Base-by-base conservation (phyloP, 2,329 filamentous ascomycete genomes). In the Ophiostoma ips region DNA sequence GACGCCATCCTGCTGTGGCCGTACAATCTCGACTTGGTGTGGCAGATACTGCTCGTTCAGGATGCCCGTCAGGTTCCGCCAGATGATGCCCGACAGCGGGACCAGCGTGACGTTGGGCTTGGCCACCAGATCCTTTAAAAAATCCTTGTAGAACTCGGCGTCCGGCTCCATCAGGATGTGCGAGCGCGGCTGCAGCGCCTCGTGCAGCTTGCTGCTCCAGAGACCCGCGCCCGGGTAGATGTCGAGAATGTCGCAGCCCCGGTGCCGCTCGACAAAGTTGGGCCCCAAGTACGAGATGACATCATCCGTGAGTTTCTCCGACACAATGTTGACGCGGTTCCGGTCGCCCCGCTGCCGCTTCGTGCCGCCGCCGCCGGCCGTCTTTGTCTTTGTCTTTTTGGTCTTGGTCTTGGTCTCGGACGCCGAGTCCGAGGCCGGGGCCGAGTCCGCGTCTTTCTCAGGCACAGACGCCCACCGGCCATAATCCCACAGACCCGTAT, bases 111-210 rank as follows among this genome's bases (percentile, higher is more conserved):
- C 69, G 48, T 71, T 70, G 2, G 71, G 65, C 6, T 66, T 67
- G 1, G 71, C 59, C 7, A 77, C 62, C 2, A 88, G 68, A 0
- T 76, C 69, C 16, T 73, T 58, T 21, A 95, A 75, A 53, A 82
- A 78, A 0, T 76, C 68, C 1, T 66, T 55, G 62, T 84, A 90
- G 3, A 73, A 58, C 0, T 70, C 64, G 2, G 66, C 63, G 33
- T 85, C 76, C 3, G 81, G 79, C 60, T 96, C 89, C 64, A 95
- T 72, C 38, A 98, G 71, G 41, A 95, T 68, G 67, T 98, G 92
- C 5, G 77, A 81, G 51, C 87, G 80, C 5, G 90, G 90, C 58
- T 87, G 68, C 8, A 98, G 70, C 43, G 75, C 68, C 0, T 86
- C 72, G 61, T 95, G 80, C 1, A 96, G 69, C 58, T 83, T 85